phyloP scores from a whole-genome alignment of 1,284 basidiomycete species.

The Cryptococcus floricola region DNA sequence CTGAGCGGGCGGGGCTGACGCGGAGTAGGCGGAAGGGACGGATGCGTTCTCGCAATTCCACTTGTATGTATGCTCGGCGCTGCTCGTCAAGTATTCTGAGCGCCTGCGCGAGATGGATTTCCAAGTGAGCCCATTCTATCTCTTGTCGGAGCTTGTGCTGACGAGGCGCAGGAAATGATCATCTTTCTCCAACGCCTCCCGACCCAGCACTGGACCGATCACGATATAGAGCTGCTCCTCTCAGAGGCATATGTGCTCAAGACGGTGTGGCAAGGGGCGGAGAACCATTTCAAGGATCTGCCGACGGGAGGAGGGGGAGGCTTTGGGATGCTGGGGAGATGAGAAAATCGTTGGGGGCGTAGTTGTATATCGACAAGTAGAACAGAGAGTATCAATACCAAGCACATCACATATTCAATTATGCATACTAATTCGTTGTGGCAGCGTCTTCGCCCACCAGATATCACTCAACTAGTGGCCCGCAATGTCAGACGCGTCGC shows the following conservation, averaged over 20 bases:
- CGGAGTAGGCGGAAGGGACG: conserved; percentile 77
- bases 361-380: not conserved
- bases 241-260: conserved; percentile 94
- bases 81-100: conserved; percentile 87
- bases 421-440: too few species aligned
- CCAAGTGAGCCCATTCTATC: conserved; percentile 59
- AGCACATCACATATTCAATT: not conserved
- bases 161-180: conserved; percentile 74
- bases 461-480: too few species aligned
- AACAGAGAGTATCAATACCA: not conserved
- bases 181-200: conserved; percentile 97
- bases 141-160: not conserved
- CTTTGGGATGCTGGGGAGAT: conserved; percentile 46
- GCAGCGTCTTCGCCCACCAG: too few species aligned
- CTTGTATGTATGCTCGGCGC: conserved; percentile 91
- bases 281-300: conserved; percentile 70
- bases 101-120: conserved; percentile 91
- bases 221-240: conserved; percentile 90
- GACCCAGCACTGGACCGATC: conserved; percentile 90
- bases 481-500: too few species aligned
- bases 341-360: not conserved
- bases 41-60: conserved; percentile 97
- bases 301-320: conserved; percentile 22
- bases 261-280: conserved; percentile 89
- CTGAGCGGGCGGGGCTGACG: too few species aligned